Evolutionary conservation across 306 rosid species (phyloP), one percentile per base, ranked within the genome.

Genomic region (Lotus japonicus): DNA sequence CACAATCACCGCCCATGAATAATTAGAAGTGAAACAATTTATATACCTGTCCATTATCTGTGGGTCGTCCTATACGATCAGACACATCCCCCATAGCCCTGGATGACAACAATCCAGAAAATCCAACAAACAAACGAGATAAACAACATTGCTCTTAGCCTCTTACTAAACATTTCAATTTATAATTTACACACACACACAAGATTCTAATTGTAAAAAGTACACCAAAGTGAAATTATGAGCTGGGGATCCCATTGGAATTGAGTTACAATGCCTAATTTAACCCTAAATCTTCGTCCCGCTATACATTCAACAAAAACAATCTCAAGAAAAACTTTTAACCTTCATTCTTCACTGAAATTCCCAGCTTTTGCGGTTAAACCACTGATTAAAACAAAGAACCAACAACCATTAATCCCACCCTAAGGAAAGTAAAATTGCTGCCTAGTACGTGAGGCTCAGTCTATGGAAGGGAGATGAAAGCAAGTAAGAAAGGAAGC

Each of bases 51-150:
- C 99, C 97, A 60, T 87, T 88, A 80, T 94, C 99, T 10, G 97
- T 88, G 7, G 99, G 95, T 57, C 99, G 96, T 64, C 99, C 99
- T 44, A 94, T 94, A 60, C 99, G 96, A 77, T 94, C 99, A 16
- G 99, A 94, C 74, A 94, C 97, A 66, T 94, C 99, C 68, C 99
- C 99, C 97, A 94, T 94, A 33, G 99, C 90, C 82, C 99, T 94
- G 70, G 51, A 83, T 68, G 68, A 65, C 52, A 61, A 11, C 4
- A 10, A 53, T 19, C 48, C 12, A 56, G 13, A n/a, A 46, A 66
- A 33, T 60, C 62, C 70, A 35, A 64, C 58, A 42, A 64, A 49
- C 19, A 49, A 49, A 56, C 19, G 5, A 58, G 26, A 49, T 15
- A 61, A 43, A 23, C 51, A 62, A 11, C 45, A 62, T 28, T 23